phyloP scores from a whole-genome alignment of 352 stramenopile species.

The Globisporangium uncinulatum region DNA sequence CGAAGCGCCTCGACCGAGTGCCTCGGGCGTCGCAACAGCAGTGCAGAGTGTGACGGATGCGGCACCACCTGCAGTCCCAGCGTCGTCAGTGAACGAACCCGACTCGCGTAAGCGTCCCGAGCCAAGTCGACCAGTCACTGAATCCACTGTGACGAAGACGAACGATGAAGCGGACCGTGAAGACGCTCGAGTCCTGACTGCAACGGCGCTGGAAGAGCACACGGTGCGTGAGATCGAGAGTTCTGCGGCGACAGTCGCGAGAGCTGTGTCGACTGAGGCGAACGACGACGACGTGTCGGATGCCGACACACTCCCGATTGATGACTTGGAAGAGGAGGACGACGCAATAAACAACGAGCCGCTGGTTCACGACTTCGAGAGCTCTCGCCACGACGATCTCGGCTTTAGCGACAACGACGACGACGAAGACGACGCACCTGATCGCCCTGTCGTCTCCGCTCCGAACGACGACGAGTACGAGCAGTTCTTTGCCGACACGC shows the following conservation, averaged over 20 bases:
- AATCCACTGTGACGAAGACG: neutral
- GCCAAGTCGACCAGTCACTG: neutral
- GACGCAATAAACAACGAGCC: neutral
- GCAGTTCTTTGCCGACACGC: constrained; percentile 12
- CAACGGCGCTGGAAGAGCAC: constrained; percentile 3
- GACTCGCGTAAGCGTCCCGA: neutral
- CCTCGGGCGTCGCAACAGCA: no score
- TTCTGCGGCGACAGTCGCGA: neutral
- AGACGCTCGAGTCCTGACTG: neutral
- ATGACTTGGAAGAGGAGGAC: constrained; percentile 7
- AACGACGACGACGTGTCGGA: constrained; percentile 9
- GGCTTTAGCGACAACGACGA: constrained; percentile 27
- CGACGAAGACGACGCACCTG: constrained; percentile 6
- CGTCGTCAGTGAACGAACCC: no score
- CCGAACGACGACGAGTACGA: constrained; percentile 13
- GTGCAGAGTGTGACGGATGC: no score
- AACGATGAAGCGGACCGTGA: neutral
- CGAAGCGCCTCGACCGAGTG: no score
- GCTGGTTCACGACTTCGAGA: constrained; percentile 1
- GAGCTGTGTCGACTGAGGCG: neutral
- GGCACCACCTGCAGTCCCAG: no score
- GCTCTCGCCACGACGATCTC: constrained; percentile 6
- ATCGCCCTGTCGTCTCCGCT: neutral
- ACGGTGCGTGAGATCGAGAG: neutral
- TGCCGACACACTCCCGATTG: constrained; percentile 8